Evolutionary conservation across 257 asterid species (phyloP).

Genomic region (Solanum appendiculatum): DNA sequence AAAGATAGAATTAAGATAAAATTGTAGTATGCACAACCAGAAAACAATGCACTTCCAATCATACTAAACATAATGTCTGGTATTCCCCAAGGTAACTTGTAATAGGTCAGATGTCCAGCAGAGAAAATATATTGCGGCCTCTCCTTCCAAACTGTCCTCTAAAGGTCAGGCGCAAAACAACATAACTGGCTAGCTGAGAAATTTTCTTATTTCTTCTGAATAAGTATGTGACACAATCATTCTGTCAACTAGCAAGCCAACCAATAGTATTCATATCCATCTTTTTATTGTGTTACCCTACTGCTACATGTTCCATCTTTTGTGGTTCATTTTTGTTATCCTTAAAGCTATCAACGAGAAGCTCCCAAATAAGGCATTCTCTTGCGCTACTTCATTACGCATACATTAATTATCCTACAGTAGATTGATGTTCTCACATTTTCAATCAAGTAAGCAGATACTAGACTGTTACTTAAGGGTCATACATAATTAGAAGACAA

Average conservation of each 20-base stretch:
- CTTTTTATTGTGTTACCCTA: not conserved
- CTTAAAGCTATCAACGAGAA: not conserved
- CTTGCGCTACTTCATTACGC: not conserved
- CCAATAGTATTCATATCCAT: not conserved
- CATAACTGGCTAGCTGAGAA: not conserved
- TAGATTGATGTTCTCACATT: not conserved
- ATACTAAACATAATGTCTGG: not conserved
- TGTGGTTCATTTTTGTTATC: not conserved
- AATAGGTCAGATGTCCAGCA: not conserved
- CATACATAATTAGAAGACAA: not conserved
- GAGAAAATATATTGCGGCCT: not conserved
- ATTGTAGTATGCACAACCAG: not conserved
- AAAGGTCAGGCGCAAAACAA: not conserved
- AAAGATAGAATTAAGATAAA: not conserved
- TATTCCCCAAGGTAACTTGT: not conserved
- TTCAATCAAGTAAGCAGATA: not conserved
- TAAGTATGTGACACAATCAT: not conserved
- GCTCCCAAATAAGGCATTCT: not conserved
- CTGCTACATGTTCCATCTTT: not conserved
- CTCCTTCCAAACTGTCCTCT: not conserved
- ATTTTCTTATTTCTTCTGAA: not conserved
- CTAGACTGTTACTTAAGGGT: not conserved
- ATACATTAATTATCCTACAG: not conserved
- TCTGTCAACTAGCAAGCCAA: not conserved
- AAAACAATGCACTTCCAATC: not conserved